Conservation (phyloP, 1,139 yeast species). For the Protomyces arabidopsidicola region DNA sequence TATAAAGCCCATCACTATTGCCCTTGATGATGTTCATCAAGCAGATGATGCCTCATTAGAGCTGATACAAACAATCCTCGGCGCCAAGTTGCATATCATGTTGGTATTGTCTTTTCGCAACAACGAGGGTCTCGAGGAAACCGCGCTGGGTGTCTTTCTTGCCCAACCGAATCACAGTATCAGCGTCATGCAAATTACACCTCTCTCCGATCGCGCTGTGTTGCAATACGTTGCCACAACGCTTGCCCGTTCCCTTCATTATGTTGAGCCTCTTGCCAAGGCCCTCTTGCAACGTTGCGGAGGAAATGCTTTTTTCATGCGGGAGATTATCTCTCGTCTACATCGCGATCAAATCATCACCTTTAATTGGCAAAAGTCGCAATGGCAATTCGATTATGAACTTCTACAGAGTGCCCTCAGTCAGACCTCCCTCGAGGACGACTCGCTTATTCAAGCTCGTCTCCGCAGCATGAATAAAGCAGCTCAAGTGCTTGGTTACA, state of each 20-base stretch:
- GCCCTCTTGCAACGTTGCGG: conserved; percentile 14
- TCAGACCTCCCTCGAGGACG: conserved; percentile 27
- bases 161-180: background rate
- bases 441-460: conserved; percentile 28
- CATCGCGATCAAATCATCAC: conserved; percentile 21
- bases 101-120: conserved; percentile 29
- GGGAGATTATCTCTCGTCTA: conserved; percentile 25
- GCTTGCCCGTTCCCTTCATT: conserved; percentile 26
- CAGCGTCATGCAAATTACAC: conserved; percentile 3
- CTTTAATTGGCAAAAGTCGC: conserved; percentile 23
- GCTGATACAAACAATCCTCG: conserved; percentile 28
- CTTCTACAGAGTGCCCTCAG: conserved; percentile 13
- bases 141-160: background rate
- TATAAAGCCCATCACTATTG: conserved; percentile 26
- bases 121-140: conserved; percentile 8
- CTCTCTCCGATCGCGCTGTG: conserved; percentile 13
- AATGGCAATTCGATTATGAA: conserved; percentile 28
- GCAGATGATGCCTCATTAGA: conserved; percentile 32
- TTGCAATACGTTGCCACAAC: conserved; percentile 21
- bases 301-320: conserved; percentile 31
- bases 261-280: conserved; percentile 26
- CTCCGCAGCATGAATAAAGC: conserved; percentile 30
- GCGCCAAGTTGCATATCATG: conserved; percentile 28
- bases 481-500: conserved; percentile 27
- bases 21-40: conserved; percentile 30